A percentile compares a stretch with the other conserved stretches of the same genome.
These are phyloP conservation scores for Beauveria sp. DNA, from an alignment of 2,329 filamentous ascomycete species.

Conservation along the genomic window DNA sequence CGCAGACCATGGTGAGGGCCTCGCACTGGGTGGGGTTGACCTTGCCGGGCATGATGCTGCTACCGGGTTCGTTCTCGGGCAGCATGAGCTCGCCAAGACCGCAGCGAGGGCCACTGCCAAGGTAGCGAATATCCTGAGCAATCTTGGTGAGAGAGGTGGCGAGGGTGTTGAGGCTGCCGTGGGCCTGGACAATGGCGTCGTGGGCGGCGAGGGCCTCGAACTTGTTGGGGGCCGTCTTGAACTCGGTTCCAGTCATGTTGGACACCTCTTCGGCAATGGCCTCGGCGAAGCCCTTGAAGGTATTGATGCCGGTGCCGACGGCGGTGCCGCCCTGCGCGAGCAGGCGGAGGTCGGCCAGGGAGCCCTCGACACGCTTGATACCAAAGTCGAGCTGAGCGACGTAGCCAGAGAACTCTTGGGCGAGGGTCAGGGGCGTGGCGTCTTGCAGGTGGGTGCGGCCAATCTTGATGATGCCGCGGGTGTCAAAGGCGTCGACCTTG, in stretches of 20 bases:
- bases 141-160: constrained; percentile 93
- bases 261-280: constrained; percentile 83
- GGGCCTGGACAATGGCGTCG: constrained; percentile 91
- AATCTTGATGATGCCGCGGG: constrained; percentile 93
- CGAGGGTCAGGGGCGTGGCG: constrained; percentile 88
- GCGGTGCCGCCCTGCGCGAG: constrained; percentile 94
- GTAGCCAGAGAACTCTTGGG: constrained; percentile 98
- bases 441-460: constrained; percentile 96
- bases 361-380: constrained; percentile 76
- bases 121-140: constrained; percentile 94
- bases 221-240: constrained; percentile 97
- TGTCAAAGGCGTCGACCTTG: constrained; percentile 83
- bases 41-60: constrained; percentile 98
- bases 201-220: constrained; percentile 95
- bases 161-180: constrained; percentile 87
- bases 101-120: constrained; percentile 91
- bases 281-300: constrained; percentile 91
- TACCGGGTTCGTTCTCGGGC: constrained; percentile 96
- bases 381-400: constrained; percentile 89
- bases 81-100: constrained; percentile 89
- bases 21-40: constrained; percentile 99
- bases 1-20: constrained; percentile 93
- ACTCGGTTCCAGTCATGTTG: constrained; percentile 87
- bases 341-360: constrained; percentile 77
- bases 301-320: constrained; percentile 96